Evolutionary conservation across 257 asterid genomes (phyloP), one percentile per base, ranked within the genome.

Genomic region (Scutellaria barbata): DNA sequence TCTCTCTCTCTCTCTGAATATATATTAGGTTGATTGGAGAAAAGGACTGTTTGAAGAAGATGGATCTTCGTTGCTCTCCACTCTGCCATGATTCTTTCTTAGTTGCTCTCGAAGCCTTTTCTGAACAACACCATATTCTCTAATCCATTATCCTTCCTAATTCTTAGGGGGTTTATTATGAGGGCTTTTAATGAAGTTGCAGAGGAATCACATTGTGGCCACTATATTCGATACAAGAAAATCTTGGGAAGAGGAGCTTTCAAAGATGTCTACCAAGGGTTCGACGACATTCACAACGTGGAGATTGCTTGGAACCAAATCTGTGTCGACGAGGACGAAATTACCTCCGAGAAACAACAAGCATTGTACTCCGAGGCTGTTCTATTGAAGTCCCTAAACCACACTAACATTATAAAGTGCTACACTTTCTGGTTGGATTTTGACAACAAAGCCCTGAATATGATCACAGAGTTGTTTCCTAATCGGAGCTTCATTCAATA

Each of bases 261-360:
- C 66, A 74, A 76, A 9, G 77, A 71, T 8, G 84, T 79, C 8
- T 79, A 78, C 51, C 76, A 41, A 30, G 91, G 85, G 0, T 77
- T 78, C 42, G 85, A 77, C 46, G 70, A n/a, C 18, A 55, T 58
- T 42, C 10, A 22, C 8, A 55, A 76, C 1, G 41, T 37, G 7
- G 84, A 77, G 35, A 72, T 85, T 16, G 86, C 85, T 1, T 85
- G 90, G 90, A 72, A 50, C 61, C 77, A 78, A 50, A 74, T 76
- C 11, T 35, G 66, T 3, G 8, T 77, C 6, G 71, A 68, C 39
- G 53, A 46, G 0, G 76, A 69, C 1, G 73, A 68, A 8, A n/a
- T 4, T 30, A 30, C 53, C 53, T 4, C 1, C 5, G 35, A 30
- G 35, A 30, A 30, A 30, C 35, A 30, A 30, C 35, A 30, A 3